Base-by-base conservation (phyloP, 2,329 filamentous ascomycete species). In the Fusarium staphyleae region DNA sequence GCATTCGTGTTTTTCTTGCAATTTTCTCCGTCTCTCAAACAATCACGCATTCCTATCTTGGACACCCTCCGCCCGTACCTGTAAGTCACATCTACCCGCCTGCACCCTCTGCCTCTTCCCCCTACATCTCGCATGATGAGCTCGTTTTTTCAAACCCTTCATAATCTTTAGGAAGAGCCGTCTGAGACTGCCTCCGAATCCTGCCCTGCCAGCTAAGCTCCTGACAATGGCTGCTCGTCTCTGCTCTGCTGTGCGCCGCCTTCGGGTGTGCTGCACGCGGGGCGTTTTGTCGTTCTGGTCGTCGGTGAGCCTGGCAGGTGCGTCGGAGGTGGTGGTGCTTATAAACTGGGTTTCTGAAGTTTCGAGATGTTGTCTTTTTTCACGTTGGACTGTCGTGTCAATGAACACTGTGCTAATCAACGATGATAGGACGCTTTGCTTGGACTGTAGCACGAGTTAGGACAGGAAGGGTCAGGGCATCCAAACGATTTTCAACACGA, bases 281-380 rank as follows among this genome's bases (percentile, higher is more conserved):
- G 49, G 51, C 35, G 41, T 50, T 55, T 51, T 51, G 66, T 55
- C 50, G 44, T 30, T 24, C 22, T 22, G 22, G 22, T 24, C 22
- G 59, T 57, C 41, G 51, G 59, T 59, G 59, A 62, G 56, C 63
- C 62, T 68, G 69, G 57, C 65, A 67, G 64, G 62, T 61, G 63
- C 52, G 72, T 69, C 68, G 72, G 66, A 68, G 69, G 74, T 63
- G 64, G 75, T 77, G 65, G 72, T 77, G 75, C 75, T 77, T 77
- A 74, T 75, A 77, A 70, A 65, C 59, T 69, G 74, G 75, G 75
- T 77, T 77, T 77, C 75, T 77, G 75, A 77, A 59, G 63, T 65
- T 66, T 67, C 59, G 69, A 73, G 67, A 69, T 69, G 41, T 52
- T 55, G 12, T 44, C 44, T 24, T 10, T 52, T 55, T 30, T 36